These are phyloP conservation scores for Castanospermum australe DNA, from an alignment of 306 rosid genomes.

Conservation along the genomic window DNA sequence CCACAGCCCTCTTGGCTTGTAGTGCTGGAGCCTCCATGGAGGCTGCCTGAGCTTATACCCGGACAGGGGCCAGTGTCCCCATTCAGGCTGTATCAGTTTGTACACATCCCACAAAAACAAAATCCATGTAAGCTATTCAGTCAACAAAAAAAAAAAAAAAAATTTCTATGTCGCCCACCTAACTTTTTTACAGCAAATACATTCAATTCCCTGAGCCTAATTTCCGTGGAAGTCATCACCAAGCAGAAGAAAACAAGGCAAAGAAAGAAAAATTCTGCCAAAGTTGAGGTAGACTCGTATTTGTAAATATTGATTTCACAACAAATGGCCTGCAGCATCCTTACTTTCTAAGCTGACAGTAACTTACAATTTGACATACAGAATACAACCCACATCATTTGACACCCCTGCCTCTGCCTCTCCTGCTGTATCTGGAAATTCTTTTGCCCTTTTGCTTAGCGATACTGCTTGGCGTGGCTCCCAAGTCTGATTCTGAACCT, in stretches of 20 bases:
- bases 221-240: neutral
- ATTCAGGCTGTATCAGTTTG: neutral
- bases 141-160: neutral
- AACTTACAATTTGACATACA: slow-evolving; percentile 39
- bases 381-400: slow-evolving; percentile 39
- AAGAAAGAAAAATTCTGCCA: slow-evolving; percentile 29
- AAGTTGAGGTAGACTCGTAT: slow-evolving; percentile 23
- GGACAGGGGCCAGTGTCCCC: neutral
- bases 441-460: slow-evolving; percentile 49
- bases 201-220: slow-evolving; percentile 22
- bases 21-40: neutral
- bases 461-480: slow-evolving; percentile 21
- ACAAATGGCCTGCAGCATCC: slow-evolving; percentile 43
- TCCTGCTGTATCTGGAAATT: slow-evolving; percentile 52
- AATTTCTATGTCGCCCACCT: slow-evolving; percentile 2
- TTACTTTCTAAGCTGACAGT: slow-evolving; percentile 41
- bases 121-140: neutral
- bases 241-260: neutral
- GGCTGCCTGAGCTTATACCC: too few species aligned
- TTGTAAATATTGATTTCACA: slow-evolving; percentile 30
- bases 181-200: slow-evolving; percentile 35
- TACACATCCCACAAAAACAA: neutral
- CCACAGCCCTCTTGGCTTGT: neutral
- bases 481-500: slow-evolving; percentile 27
- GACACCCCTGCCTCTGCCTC: slow-evolving; percentile 38